phyloP scores from a whole-genome alignment of 495 filamentous ascomycete genomes.

The Hypoxylon cercidicola region DNA sequence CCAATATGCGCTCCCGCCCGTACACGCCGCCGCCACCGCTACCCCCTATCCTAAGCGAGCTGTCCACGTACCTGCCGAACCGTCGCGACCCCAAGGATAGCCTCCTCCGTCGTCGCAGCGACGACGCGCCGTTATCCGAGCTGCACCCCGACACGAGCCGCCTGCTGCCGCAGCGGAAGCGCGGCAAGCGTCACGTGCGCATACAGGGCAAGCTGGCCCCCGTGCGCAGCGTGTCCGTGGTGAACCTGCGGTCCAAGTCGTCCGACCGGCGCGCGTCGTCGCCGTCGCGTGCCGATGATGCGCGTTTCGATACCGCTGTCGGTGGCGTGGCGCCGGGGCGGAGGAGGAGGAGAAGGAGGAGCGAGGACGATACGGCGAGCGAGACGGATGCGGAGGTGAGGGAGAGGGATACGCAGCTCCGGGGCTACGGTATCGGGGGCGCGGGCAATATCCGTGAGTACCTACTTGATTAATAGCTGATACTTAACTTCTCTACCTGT shows the following conservation, averaged over 20 bases:
- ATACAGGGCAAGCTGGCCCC: conserved; percentile 50
- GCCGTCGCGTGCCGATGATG: background rate
- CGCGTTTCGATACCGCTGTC: conserved; percentile 32
- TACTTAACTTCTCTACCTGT: no score
- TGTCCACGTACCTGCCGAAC: conserved; percentile 61
- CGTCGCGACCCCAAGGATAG: conserved; percentile 14
- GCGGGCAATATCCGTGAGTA: conserved; percentile 53
- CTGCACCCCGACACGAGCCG: conserved; percentile 56
- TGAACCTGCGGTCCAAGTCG: conserved; percentile 25
- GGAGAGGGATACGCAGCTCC: conserved; percentile 48
- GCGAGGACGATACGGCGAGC: conserved; percentile 11
- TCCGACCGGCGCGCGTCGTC: background rate
- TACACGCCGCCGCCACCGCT: conserved; percentile 49
- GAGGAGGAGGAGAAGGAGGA: conserved; percentile 26
- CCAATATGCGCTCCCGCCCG: conserved; percentile 51
- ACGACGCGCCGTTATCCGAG: conserved; percentile 49
- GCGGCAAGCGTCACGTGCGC: conserved; percentile 43
- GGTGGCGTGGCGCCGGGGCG: conserved; percentile 17
- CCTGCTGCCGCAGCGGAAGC: conserved; percentile 44
- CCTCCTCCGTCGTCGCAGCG: conserved; percentile 49
- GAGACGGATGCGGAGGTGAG: conserved; percentile 16
- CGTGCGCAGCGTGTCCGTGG: conserved; percentile 47
- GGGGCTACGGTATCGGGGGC: conserved; percentile 54
- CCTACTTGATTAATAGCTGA: no score
- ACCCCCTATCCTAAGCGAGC: conserved; percentile 53